A percentile compares a stretch with the other conserved stretches of the same genome.
Conservation (phyloP, 139 green algal species). For the Parachlorella kessleri region DNA sequence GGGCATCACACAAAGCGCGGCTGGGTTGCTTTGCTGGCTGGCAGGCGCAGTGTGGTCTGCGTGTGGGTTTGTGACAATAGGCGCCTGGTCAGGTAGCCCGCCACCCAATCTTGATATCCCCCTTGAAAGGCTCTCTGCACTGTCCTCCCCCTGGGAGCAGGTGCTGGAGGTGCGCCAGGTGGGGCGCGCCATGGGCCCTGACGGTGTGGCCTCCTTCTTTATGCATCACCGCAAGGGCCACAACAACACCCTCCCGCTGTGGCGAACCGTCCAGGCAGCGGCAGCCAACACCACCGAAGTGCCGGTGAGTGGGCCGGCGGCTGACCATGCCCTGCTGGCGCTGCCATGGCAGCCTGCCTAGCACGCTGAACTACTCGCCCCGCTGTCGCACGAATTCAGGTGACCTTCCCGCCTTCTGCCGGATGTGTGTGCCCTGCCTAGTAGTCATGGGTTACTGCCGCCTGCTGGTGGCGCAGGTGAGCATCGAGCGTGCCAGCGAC, state of each 20-base stretch:
- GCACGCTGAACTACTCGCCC: too few relatives aligned
- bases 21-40: too few relatives aligned
- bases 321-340: not conserved
- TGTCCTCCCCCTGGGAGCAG: not conserved
- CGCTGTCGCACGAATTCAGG: too few relatives aligned
- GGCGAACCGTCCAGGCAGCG: not conserved
- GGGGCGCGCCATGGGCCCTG: not conserved
- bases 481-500: not conserved
- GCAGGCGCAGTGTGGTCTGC: too few relatives aligned
- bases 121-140: too few relatives aligned
- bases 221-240: not conserved
- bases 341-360: too few relatives aligned
- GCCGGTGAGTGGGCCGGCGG: not conserved
- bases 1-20: too few relatives aligned
- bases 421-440: too few relatives aligned
- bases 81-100: too few relatives aligned
- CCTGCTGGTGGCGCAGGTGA: not conserved
- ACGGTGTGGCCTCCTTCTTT: not conserved
- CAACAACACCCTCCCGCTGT: not conserved
- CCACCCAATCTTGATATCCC: too few relatives aligned
- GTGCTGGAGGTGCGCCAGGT: not conserved
- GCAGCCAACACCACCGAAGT: not conserved
- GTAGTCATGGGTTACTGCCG: too few relatives aligned
- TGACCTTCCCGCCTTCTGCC: not conserved
- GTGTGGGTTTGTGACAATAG: too few relatives aligned